phyloP scores from a whole-genome alignment of 192 early-diverging fungal species.

The Coemansia sp. region DNA sequence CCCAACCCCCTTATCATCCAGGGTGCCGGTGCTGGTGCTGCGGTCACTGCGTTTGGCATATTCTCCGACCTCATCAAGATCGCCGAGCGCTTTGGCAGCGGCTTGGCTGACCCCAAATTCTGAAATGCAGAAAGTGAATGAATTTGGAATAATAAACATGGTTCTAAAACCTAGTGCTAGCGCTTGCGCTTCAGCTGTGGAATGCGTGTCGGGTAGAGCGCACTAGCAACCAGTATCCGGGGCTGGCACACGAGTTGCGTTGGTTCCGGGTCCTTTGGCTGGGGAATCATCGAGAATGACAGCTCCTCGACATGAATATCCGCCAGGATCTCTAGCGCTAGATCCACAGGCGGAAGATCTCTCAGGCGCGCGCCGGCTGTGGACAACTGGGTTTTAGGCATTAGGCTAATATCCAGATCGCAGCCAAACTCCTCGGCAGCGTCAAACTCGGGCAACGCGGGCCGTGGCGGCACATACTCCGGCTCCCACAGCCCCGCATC shows the following conservation, averaged over 20 bases:
- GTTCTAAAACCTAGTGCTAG: neutral
- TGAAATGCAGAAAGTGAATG: neutral
- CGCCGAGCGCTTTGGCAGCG: slow-evolving; percentile 57
- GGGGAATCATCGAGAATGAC: slow-evolving; percentile 8
- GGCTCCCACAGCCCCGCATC: slow-evolving; percentile 36
- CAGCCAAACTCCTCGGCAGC: slow-evolving; percentile 31
- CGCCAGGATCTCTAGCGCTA: slow-evolving; percentile 21
- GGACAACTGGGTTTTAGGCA: slow-evolving; percentile 36
- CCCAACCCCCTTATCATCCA: slow-evolving; percentile 94
- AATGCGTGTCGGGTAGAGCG: slow-evolving; percentile 41
- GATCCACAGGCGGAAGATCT: slow-evolving; percentile 20
- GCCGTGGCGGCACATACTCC: slow-evolving; percentile 32
- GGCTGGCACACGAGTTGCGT: slow-evolving; percentile 13
- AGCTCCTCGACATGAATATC: slow-evolving; percentile 11
- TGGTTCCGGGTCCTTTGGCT: neutral
- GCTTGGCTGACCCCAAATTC: slow-evolving; percentile 4
- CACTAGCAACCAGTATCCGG: slow-evolving; percentile 16
- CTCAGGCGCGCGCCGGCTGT: neutral
- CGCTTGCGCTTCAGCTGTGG: slow-evolving; percentile 51
- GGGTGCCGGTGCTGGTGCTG: slow-evolving; percentile 93
- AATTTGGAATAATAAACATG: neutral
- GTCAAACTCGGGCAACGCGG: slow-evolving; percentile 7
- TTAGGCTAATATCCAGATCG: slow-evolving; percentile 31
- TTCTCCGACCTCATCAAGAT: slow-evolving; percentile 92
- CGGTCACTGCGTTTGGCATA: slow-evolving; percentile 97